Evolutionary conservation across 2,329 filamentous ascomycete genomes (phyloP).

Genomic region (Alternaria rosae): DNA sequence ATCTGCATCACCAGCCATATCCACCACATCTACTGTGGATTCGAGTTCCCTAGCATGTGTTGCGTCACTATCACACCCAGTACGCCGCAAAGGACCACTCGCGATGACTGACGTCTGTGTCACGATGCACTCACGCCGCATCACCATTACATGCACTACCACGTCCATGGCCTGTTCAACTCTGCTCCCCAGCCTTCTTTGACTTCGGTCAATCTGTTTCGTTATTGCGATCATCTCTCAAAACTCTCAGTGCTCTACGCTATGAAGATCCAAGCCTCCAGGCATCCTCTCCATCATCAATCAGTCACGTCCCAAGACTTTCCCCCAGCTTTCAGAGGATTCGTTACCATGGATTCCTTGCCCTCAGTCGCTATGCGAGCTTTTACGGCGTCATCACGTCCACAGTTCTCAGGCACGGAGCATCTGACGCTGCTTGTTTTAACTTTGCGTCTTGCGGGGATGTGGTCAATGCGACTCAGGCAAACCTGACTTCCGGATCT

Average conservation of each 20-base stretch:
- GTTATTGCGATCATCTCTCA: background rate
- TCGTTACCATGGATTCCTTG: background rate
- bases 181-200: background rate
- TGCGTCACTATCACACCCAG: background rate
- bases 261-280: background rate
- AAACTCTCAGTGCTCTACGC: background rate
- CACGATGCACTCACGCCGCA: background rate
- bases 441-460: conserved; percentile 4
- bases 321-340: background rate
- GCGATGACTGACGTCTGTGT: background rate
- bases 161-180: background rate
- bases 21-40: background rate
- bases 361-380: conserved; percentile 1
- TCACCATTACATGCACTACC: background rate
- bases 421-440: conserved; percentile 20
- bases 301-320: background rate
- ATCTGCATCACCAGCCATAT: background rate
- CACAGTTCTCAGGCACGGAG: background rate
- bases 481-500: background rate
- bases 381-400: background rate
- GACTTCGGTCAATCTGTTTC: background rate
- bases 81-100: background rate
- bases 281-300: background rate
- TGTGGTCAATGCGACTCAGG: conserved; percentile 14
- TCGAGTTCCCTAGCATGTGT: background rate